A percentile compares a stretch with the other conserved stretches of the same genome.
These are phyloP conservation scores for Musa acuminata DNA, from an alignment of 176 grass and related monocot genomes.

Conservation along the genomic window DNA sequence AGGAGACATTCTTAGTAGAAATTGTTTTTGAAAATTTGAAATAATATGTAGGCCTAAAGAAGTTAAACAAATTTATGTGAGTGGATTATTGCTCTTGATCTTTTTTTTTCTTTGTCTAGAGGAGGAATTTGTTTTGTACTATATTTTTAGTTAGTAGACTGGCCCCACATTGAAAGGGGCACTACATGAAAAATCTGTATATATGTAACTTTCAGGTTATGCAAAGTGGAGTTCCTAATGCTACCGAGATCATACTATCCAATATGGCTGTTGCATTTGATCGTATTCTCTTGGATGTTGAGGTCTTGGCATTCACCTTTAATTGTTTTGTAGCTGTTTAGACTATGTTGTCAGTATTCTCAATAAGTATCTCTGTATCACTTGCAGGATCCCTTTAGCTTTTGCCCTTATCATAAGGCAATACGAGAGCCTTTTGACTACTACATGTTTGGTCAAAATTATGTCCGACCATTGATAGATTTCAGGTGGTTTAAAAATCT, in stretches of 20 bases:
- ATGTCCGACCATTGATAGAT: slow-evolving; percentile 70
- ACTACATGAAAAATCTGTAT: not conserved
- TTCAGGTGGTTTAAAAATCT: slow-evolving; percentile 62
- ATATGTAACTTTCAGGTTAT: slow-evolving; percentile 39
- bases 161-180: not conserved
- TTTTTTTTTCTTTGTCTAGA: too few species aligned
- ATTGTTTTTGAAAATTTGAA: too few species aligned
- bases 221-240: slow-evolving; percentile 61
- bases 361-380: slow-evolving; percentile 13
- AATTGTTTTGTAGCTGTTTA: not conserved
- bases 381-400: slow-evolving; percentile 80
- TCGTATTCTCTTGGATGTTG: slow-evolving; percentile 60
- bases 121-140: not conserved
- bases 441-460: slow-evolving; percentile 97
- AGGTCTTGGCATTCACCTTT: slow-evolving; percentile 42
- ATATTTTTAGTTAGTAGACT: not conserved
- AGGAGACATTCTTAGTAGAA: too few species aligned
- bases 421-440: slow-evolving; percentile 93
- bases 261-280: slow-evolving; percentile 83
- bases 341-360: not conserved
- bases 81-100: too few species aligned
- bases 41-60: too few species aligned
- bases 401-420: slow-evolving; percentile 82
- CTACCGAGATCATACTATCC: slow-evolving; percentile 51
- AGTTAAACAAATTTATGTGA: too few species aligned